Evolutionary conservation across 306 rosid species (phyloP).

Genomic region (Vicia villosa): DNA sequence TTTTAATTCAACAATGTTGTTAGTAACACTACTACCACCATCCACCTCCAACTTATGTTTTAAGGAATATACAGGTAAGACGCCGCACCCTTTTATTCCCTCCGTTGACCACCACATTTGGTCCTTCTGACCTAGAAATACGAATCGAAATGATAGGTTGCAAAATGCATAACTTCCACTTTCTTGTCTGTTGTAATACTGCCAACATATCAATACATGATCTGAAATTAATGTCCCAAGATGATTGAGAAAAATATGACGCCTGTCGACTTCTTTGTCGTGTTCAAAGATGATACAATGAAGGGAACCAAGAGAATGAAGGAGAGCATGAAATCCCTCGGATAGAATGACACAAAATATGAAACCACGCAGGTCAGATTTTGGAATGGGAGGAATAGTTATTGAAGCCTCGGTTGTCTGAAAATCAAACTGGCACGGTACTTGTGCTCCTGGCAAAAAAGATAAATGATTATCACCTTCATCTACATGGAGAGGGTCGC

Average conservation of each 20-base stretch:
- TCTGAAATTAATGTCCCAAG: not conserved
- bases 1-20: no score
- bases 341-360: conserved; percentile 21
- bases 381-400: not conserved
- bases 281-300: not conserved
- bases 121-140: no score
- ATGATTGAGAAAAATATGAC: not conserved
- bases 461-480: not conserved
- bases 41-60: no score
- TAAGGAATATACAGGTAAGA: no score
- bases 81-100: no score
- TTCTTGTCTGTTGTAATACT: not conserved
- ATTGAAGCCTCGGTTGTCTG: not conserved
- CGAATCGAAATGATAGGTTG: not conserved
- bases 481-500: no score
- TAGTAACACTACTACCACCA: no score
- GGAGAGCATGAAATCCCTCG: not conserved
- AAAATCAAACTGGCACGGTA: not conserved
- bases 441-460: not conserved
- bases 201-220: not conserved
- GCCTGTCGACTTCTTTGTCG: not conserved
- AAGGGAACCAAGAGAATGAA: not conserved
- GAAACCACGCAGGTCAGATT: not conserved
- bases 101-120: no score
- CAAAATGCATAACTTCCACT: not conserved